Base-by-base conservation (phyloP, 768 basidiomycete species). In the Russula lepida region DNA sequence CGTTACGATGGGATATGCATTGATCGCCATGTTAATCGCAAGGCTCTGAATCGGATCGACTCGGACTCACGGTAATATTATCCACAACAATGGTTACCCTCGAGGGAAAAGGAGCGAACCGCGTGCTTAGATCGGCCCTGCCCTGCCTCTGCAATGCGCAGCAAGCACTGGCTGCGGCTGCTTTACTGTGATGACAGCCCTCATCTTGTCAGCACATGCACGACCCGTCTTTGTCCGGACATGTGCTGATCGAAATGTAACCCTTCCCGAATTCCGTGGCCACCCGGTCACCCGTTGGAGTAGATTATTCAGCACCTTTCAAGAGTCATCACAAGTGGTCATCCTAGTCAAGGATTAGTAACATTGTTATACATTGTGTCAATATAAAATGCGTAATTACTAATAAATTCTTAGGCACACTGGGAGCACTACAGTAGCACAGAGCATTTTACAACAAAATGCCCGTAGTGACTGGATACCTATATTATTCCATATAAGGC, bases 1-100 rank as follows among this genome's bases (percentile, higher is more conserved):
- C 3, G 78, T 86, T 23, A 90, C 84, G 53, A 83, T 93, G 59
- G 68, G 77, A n/a, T 86, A 84, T 68, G 88, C 94, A 53, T 80
- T 94, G 51, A 69, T 90, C 30, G 92, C 89, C 1, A 71, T 95
- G 39, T 62, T 83, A 53, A 69, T 89, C 15, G 74, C 84, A 2
- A 82, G 80, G 65, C 67, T 82, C 9, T 86, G 59, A 60, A 32
- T 49, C 4, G 21, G 11, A 15, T 37, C 51, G 13, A 53, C 30
- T 27, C 2, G n/a, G 9, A 9, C 7, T 13, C 4, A 17, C 23
- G 7, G 32, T 13, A 4, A 39, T 39, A 19, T 12, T 17, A 35
- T 13, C 15, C n/a, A 15, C 8, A 13, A 35, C 32, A 35, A 51
- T 2, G n/a, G n/a, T n/a, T n/a, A n/a, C 32, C n/a, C n/a, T 23